A percentile compares a stretch with the other conserved stretches of the same genome.
Conservation (phyloP, 768 basidiomycete genomes). For the Lactifluus rugatus region DNA sequence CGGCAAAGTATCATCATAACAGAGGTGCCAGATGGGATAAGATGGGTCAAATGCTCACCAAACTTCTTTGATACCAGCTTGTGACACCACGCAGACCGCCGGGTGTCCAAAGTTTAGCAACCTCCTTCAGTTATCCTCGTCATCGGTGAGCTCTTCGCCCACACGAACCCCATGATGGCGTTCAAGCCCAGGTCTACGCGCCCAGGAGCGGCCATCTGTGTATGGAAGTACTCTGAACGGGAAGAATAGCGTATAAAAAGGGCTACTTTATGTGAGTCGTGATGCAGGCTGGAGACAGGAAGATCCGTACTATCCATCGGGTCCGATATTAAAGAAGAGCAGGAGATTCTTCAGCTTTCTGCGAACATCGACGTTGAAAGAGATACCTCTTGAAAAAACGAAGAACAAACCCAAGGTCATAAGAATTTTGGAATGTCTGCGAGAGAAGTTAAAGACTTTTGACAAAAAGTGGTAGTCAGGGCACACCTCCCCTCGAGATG, state of each 20-base stretch:
- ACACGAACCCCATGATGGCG: constrained; percentile 51
- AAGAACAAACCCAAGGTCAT: constrained; percentile 68
- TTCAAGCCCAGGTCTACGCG: constrained; percentile 53
- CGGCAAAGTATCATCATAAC: constrained; percentile 60
- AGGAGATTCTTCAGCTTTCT: constrained; percentile 58
- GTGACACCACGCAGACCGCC: not conserved
- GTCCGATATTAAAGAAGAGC: constrained; percentile 82
- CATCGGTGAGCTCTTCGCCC: constrained; percentile 85
- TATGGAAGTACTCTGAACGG: constrained; percentile 74
- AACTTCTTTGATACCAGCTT: not conserved
- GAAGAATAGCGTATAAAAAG: constrained; percentile 67
- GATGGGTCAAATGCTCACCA: constrained; percentile 16
- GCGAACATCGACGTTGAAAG: not conserved
- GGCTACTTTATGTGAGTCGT: constrained; percentile 34
- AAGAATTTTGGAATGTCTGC: constrained; percentile 81
- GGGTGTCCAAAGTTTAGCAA: not conserved
- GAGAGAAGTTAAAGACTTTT: not conserved
- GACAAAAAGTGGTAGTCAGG: not conserved
- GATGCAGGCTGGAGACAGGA: not conserved
- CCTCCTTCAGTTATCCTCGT: constrained; percentile 36
- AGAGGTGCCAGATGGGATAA: not conserved
- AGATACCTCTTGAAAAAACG: not conserved
- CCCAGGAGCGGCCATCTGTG: constrained; percentile 79
- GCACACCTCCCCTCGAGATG: constrained; percentile 56
- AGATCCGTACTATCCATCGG: constrained; percentile 65